Evolutionary conservation across 495 filamentous ascomycete species (phyloP), one percentile per base, ranked within the genome.

Genomic region (Xylona heveae): DNA sequence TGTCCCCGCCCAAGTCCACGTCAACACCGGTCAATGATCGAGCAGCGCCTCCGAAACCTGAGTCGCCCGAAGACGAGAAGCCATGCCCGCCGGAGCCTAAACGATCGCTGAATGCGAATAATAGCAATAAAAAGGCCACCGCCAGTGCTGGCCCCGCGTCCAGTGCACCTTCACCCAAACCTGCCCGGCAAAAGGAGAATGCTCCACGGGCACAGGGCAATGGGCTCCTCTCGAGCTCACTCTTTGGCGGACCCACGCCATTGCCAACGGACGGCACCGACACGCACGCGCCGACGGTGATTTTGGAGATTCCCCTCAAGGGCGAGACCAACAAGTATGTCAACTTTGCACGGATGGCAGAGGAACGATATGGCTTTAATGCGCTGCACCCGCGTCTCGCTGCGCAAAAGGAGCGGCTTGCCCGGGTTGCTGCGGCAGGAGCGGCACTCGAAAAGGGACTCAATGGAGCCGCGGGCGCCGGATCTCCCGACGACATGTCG

Each of bases 271-370:
- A 50, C 45, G 51, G 46, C 20, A 39, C 51, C 13, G 66, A 49
- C 43, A 66, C 66, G 46, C 53, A 57, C 8, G 71, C 74, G 15
- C 78, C 82, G 2, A 91, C 74, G 28, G 90, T 97, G 37, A 61
- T 90, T 36, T 55, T 97, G 2, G 70, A 81, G 31, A 67, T 97
- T 35, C 71, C 79, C 0, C 54, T 97, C 24, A 62, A 75, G 22
- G 78, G 78, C 18, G 71, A 76, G 39, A 68, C 62, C 10, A 88
- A 92, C 47, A 78, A 84, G 34, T 85, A 85, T 38, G 66, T 97
- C 50, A 95, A 95, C 49, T 94, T 95, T 44, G 82, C 85, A 38
- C 79, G 80, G 29, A 57, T 95, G 46, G 85, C 88, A 14, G 81
- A 91, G 48, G 82, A 91, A 32, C 72, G 69, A 35, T 95, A 95